Base-by-base conservation (phyloP, 2,329 filamentous ascomycete genomes). In the Diaporthe nobilis region DNA sequence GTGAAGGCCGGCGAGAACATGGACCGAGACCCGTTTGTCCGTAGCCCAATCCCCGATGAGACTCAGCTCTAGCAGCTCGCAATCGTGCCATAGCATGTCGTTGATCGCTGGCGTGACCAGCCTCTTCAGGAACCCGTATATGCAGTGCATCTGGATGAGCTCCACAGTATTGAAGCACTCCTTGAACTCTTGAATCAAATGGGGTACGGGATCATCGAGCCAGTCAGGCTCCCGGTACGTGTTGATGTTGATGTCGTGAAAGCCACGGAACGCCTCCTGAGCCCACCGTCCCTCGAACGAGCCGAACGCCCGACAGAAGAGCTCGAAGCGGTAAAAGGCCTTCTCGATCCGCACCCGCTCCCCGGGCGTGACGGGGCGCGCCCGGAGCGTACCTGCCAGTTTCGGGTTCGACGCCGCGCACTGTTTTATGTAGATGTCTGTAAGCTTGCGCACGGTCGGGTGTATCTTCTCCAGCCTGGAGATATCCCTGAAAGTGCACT, bases 221-320 rank as follows among this genome's bases (percentile, higher is more conserved):
- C 57, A 60, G 34, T 39, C 57, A 39, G 15, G 55, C 31, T 22
- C 1, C 8, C 31, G 15, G 15, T 22, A 1, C 17, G 51, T 12
- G 25, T 58, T 8, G 3, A 12, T 2, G 20, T 22, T 8, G 3
- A 12, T 2, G 20, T 22, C 3, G 31, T 2, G 10, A 22, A 10
- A 3, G 10, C 22, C 31, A n/a, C 17, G 28, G 31, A 12, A 4
- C 22, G 31, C 2, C 4, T 22, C 17, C 31, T 8, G 7, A 12
- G 5, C 9, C 28, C 17, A 5, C 8, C 20, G 22, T 60, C 57
- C 57, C 5, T 60, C 57, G 22, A 60, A 39, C 4, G 22, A 8
- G 20, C 47, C 65, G 4, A 68, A 68, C 13, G 34, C 3, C 44
- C 65, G 65, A 47, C 65, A n/a, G 47, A 53, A 68, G 47, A 47